A percentile compares a stretch with the other conserved stretches of the same genome.
Evolutionary conservation across 2,329 filamentous ascomycete species (phyloP).

Genomic region (Colletotrichum gloeosporioides): DNA sequence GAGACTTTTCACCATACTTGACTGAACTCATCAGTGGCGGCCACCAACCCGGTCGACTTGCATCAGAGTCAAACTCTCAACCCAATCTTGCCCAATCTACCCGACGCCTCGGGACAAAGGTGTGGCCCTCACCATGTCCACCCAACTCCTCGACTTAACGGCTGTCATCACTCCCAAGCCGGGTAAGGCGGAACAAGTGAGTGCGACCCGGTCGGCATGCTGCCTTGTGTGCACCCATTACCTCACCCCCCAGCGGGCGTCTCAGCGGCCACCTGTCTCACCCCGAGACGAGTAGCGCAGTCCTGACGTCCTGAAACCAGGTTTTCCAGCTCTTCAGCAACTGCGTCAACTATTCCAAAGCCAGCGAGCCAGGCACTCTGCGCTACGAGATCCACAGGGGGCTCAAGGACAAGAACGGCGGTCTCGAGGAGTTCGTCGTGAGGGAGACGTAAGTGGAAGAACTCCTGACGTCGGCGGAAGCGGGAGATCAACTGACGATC

Average conservation of each 20-base stretch:
- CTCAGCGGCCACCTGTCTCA: background rate
- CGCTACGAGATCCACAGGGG: slow-evolving; percentile 30
- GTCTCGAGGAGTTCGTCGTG: slow-evolving; percentile 28
- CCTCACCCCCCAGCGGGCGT: background rate
- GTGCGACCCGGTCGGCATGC: background rate
- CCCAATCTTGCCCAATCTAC: background rate
- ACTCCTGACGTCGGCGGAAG: background rate
- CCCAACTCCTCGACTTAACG: slow-evolving; percentile 26
- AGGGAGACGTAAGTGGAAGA: slow-evolving; percentile 28
- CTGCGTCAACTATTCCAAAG: slow-evolving; percentile 26
- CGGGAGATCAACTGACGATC: background rate
- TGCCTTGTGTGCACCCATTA: background rate
- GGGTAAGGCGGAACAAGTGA: slow-evolving; percentile 27
- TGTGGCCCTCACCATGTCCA: slow-evolving; percentile 1
- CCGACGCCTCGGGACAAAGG: background rate
- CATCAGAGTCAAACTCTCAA: background rate
- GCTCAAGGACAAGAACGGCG: slow-evolving; percentile 25
- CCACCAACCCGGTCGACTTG: background rate
- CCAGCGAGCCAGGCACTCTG: slow-evolving; percentile 28
- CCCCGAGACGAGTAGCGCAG: background rate
- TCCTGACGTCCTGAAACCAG: slow-evolving; percentile 15
- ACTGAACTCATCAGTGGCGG: slow-evolving; percentile 3
- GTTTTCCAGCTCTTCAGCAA: slow-evolving; percentile 27
- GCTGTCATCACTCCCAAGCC: slow-evolving; percentile 32
- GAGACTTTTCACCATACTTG: background rate